phyloP scores from a whole-genome alignment of 805 yeast genomes.

The Cyberlindnera sargentensis region DNA sequence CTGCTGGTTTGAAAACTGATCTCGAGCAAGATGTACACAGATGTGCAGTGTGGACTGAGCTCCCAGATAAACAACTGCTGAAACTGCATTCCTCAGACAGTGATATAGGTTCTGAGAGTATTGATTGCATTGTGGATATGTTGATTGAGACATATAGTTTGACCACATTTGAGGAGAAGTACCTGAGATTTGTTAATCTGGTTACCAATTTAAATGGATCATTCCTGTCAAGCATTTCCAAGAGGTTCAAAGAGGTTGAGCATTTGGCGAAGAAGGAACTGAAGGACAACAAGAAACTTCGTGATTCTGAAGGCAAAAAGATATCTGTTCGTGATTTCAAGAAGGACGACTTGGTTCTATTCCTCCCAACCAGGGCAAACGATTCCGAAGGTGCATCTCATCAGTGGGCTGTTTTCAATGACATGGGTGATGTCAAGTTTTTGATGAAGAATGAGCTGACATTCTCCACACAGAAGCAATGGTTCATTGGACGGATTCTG shows the following conservation, averaged over 20 bases:
- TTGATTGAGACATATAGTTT: conserved; percentile 17
- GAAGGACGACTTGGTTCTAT: conserved; percentile 71
- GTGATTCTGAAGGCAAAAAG: conserved; percentile 42
- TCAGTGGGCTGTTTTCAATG: conserved; percentile 88
- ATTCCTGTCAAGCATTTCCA: conserved; percentile 43
- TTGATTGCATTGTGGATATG: conserved; percentile 12
- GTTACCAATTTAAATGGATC: conserved; percentile 23
- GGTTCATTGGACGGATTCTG: conserved; percentile 71
- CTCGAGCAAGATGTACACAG: conserved; percentile 31
- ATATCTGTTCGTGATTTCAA: conserved; percentile 64
- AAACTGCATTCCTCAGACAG: conserved; percentile 6
- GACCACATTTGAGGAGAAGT: conserved; percentile 21
- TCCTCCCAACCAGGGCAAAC: conserved; percentile 57
- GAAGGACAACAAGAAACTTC: conserved; percentile 53
- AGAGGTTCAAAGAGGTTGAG: conserved; percentile 86
- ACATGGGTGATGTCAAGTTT: conserved; percentile 76
- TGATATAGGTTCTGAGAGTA: conserved; percentile 8
- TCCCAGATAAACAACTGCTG: conserved; percentile 19
- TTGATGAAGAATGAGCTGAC: conserved; percentile 40
- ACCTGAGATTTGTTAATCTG: conserved; percentile 16
- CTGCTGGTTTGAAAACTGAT: conserved; percentile 33
- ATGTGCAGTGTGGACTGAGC: conserved; percentile 42
- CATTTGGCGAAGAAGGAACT: conserved; percentile 79
- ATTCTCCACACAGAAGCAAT: conserved; percentile 47
- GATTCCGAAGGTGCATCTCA: conserved; percentile 1